Percentiles rank a stretch among this genome's conserved stretches.
Evolutionary conservation across 345 rosid species (phyloP).

Genomic region (Psidium guajava): DNA sequence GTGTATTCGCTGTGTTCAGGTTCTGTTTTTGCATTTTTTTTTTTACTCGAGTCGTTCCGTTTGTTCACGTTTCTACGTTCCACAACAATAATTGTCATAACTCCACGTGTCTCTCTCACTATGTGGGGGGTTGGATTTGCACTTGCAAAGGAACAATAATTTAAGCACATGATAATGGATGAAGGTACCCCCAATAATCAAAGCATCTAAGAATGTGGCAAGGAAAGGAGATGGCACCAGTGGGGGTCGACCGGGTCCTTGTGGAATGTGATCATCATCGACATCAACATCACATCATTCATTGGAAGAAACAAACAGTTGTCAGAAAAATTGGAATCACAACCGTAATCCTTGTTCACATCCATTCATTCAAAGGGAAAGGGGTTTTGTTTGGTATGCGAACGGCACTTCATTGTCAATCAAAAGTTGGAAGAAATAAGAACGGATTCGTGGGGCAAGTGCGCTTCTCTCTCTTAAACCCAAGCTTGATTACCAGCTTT

Average conservation of each 20-base stretch:
- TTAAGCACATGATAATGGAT: background rate
- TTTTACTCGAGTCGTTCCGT: background rate
- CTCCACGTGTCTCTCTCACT: background rate
- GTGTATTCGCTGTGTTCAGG: background rate
- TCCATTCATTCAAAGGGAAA: background rate
- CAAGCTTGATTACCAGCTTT: background rate
- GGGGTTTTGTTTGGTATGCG: background rate
- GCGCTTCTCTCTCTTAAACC: background rate
- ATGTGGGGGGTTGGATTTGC: background rate
- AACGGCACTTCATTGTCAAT: background rate
- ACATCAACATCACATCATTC: background rate
- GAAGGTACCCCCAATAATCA: background rate
- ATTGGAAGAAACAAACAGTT: background rate
- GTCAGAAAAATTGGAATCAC: background rate
- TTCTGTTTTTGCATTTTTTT: background rate
- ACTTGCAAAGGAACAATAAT: background rate
- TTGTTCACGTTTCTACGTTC: background rate
- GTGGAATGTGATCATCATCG: background rate
- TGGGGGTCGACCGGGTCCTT: background rate
- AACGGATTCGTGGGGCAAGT: background rate
- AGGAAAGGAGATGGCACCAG: background rate
- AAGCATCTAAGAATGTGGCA: background rate
- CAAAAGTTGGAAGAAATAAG: background rate
- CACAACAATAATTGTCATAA: background rate
- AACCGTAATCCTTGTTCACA: background rate